These are phyloP conservation scores for Fusarium solani-melongenae DNA, from an alignment of 2,329 filamentous ascomycete genomes.

Conservation along the genomic window DNA sequence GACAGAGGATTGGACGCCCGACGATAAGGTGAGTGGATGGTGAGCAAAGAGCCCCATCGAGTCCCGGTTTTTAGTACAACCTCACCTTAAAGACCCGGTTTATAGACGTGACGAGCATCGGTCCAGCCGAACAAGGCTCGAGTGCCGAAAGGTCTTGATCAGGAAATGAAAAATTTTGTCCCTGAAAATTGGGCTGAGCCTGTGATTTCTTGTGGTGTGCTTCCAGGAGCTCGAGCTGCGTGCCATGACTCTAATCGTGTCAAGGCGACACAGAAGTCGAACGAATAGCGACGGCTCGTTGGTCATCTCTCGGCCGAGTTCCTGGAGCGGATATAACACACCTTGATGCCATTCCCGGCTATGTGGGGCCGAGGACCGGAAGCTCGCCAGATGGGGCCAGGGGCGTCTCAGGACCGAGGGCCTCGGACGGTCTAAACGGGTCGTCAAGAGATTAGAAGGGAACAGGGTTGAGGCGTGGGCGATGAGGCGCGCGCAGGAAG, in stretches of 20 bases:
- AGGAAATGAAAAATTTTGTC: background rate
- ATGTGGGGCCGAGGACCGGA: slow-evolving; percentile 19
- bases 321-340: slow-evolving; percentile 1
- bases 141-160: background rate
- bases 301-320: slow-evolving; percentile 24
- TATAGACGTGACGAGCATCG: slow-evolving; percentile 19
- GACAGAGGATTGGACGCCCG: background rate
- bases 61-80: slow-evolving; percentile 4
- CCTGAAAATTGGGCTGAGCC: background rate
- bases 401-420: background rate
- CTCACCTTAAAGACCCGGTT: slow-evolving; percentile 13
- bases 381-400: background rate
- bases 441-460: slow-evolving; percentile 20
- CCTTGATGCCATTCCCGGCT: slow-evolving; percentile 4
- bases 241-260: slow-evolving; percentile 1
- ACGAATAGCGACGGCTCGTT: background rate
- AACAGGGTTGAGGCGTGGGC: slow-evolving; percentile 3
- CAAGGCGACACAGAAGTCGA: slow-evolving; percentile 7
- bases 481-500: background rate
- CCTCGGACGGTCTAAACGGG: slow-evolving; percentile 5
- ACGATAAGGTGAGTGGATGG: slow-evolving; percentile 11
- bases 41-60: slow-evolving; percentile 7
- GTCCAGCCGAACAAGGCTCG: slow-evolving; percentile 16
- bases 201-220: background rate
- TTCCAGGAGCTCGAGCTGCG: background rate